Evolutionary conservation across 148 eudicot species (phyloP).

Genomic region (Rhododendron kiyosumense): DNA sequence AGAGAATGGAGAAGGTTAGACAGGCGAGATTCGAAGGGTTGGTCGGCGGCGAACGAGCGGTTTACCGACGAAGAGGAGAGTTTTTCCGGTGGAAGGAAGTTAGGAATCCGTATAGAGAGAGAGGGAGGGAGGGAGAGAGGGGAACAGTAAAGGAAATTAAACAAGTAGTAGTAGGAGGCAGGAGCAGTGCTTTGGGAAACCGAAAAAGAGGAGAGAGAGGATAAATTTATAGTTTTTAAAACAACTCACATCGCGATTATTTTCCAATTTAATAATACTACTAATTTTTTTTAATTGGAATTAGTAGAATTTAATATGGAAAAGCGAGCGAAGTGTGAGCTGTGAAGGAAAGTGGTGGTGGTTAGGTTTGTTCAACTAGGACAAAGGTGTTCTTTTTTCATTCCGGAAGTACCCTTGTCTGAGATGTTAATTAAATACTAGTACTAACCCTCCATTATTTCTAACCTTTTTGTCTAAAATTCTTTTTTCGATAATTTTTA

Average conservation of each 20-base stretch:
- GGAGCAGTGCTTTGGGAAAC: conserved; percentile 36
- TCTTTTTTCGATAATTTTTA: too few relatives aligned
- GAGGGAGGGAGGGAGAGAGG: conserved; percentile 22
- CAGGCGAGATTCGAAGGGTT: background rate
- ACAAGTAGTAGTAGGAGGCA: conserved; percentile 9
- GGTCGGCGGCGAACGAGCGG: conserved; percentile 18
- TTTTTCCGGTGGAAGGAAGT: conserved; percentile 26
- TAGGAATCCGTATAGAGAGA: background rate
- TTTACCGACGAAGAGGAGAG: conserved; percentile 36
- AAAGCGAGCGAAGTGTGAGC: conserved; percentile 14
- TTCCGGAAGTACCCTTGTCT: background rate
- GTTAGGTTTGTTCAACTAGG: conserved; percentile 79
- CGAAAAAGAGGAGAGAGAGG: conserved; percentile 39
- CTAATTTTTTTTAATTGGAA: background rate
- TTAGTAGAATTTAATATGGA: background rate
- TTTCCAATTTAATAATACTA: background rate
- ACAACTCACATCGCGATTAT: conserved; percentile 6
- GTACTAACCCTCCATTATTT: too few relatives aligned
- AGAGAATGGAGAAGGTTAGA: background rate
- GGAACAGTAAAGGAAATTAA: conserved; percentile 25
- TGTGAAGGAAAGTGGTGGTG: conserved; percentile 48
- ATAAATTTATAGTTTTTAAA: conserved; percentile 31
- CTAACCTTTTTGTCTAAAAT: too few relatives aligned
- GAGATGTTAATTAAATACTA: too few relatives aligned
- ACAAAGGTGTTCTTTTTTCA: conserved; percentile 17